Evolutionary conservation across 352 stramenopile species (phyloP).

Genomic region (Bremia lactucae): DNA sequence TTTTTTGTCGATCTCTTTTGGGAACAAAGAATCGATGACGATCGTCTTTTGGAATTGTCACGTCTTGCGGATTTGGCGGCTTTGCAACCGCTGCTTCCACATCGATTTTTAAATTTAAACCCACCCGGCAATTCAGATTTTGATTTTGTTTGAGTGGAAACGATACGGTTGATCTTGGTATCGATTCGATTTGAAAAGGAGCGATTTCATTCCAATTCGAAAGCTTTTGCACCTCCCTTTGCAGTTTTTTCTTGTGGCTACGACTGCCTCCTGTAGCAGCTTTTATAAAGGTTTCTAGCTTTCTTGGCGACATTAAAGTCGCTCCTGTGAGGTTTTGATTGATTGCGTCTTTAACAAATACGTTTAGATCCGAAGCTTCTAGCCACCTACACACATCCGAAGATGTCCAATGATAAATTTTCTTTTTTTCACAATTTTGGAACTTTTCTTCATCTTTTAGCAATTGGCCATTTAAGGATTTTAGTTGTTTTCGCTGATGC

Average conservation of each 20-base stretch:
- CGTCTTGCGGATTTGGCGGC: slow-evolving; percentile 5
- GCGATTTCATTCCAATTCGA: slow-evolving; percentile 7
- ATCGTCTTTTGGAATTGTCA: no score
- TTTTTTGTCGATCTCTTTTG: slow-evolving; percentile 23
- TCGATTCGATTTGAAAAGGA: slow-evolving; percentile 1
- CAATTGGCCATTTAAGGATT: slow-evolving; percentile 1
- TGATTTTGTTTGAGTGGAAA: slow-evolving; percentile 2
- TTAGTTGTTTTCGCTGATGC: slow-evolving; percentile 43
- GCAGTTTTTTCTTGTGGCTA: slow-evolving; percentile 69
- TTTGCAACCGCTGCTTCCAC: slow-evolving; percentile 17
- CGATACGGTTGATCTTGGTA: slow-evolving; percentile 2
- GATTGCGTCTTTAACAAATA: slow-evolving; percentile 41
- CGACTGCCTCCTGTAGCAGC: slow-evolving; percentile 35
- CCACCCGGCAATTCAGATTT: slow-evolving; percentile 29
- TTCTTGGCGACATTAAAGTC: slow-evolving; percentile 27
- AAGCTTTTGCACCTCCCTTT: slow-evolving; percentile 71
- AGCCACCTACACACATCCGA: slow-evolving; percentile 53
- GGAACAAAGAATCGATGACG: no score
- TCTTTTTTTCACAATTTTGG: not conserved
- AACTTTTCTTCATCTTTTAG: slow-evolving; percentile 4
- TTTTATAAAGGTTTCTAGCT: slow-evolving; percentile 51
- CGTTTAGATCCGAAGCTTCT: slow-evolving; percentile 36
- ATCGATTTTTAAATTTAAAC: slow-evolving; percentile 47
- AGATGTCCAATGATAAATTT: slow-evolving; percentile 20
- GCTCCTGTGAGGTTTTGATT: slow-evolving; percentile 34